phyloP scores from a whole-genome alignment of 1,139 yeast genomes.

The Kodamaea arcana region DNA sequence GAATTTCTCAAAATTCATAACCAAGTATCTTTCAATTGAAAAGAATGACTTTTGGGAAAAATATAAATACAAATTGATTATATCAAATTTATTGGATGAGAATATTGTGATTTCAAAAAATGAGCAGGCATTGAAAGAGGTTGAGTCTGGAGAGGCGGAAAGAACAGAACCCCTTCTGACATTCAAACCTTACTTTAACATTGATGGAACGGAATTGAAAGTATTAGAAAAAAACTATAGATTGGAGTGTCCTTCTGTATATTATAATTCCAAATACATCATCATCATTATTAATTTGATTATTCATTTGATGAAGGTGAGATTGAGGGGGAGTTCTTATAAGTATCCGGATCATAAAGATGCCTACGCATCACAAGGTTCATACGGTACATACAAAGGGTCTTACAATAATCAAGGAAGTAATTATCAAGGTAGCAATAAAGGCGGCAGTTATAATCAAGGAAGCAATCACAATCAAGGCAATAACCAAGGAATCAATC shows the following conservation, averaged over 20 bases:
- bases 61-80: constrained; percentile 38
- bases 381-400: neutral
- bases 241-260: constrained; percentile 9
- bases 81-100: constrained; percentile 41
- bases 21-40: constrained; percentile 24
- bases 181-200: constrained; percentile 9
- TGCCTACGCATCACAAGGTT: too few species aligned
- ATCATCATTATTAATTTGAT: constrained; percentile 21
- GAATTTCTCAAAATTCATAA: constrained; percentile 24
- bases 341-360: constrained; percentile 4
- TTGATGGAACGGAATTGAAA: constrained; percentile 13
- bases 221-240: constrained; percentile 9
- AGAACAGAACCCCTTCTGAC: constrained; percentile 3
- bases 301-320: constrained; percentile 24
- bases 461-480: too few species aligned
- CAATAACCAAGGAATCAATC: too few species aligned
- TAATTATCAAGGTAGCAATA: neutral
- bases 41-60: constrained; percentile 35
- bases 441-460: too few species aligned
- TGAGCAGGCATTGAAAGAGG: constrained; percentile 27
- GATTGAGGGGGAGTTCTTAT: constrained; percentile 10
- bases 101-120: constrained; percentile 43
- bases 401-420: neutral
- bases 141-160: neutral
- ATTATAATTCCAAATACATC: constrained; percentile 10